Evolutionary conservation across 2,329 filamentous ascomycete genomes (phyloP).

Genomic region (Hypoxylon rubiginosum): DNA sequence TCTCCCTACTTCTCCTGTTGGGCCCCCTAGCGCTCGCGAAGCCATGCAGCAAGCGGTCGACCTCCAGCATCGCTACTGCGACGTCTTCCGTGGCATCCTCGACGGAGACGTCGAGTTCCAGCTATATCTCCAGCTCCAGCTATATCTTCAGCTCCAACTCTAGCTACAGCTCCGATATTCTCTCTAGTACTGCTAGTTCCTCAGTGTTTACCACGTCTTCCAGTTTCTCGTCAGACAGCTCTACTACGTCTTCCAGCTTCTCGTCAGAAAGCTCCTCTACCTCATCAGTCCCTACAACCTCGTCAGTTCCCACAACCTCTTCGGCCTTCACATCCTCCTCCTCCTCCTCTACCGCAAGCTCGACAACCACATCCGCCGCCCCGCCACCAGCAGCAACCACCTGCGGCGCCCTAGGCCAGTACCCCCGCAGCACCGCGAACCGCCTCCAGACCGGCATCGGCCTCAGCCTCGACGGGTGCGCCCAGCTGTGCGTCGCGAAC

Average conservation of each 20-base stretch:
- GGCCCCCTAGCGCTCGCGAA: slow-evolving; percentile 2
- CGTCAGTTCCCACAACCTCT: background rate
- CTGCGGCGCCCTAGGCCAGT: background rate
- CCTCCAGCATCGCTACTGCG: background rate
- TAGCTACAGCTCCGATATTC: background rate
- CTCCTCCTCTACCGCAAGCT: background rate
- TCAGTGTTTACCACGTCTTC: background rate
- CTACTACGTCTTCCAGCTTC: background rate
- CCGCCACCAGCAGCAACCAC: background rate
- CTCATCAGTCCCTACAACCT: background rate
- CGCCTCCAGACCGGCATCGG: background rate
- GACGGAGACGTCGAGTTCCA: background rate
- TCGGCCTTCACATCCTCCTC: background rate
- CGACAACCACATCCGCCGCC: background rate
- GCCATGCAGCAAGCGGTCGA: slow-evolving; percentile 7
- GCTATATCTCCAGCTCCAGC: background rate
- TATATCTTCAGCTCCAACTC: background rate
- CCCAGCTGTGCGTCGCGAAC: background rate
- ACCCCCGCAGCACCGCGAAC: background rate
- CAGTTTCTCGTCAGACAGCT: background rate
- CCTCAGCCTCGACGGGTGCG: background rate
- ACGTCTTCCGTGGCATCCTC: background rate
- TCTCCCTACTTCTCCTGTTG: background rate
- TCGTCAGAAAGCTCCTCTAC: background rate
- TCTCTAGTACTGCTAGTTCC: background rate